Base-by-base conservation (phyloP, 345 rosid genomes). In the Mercurialis annua region DNA sequence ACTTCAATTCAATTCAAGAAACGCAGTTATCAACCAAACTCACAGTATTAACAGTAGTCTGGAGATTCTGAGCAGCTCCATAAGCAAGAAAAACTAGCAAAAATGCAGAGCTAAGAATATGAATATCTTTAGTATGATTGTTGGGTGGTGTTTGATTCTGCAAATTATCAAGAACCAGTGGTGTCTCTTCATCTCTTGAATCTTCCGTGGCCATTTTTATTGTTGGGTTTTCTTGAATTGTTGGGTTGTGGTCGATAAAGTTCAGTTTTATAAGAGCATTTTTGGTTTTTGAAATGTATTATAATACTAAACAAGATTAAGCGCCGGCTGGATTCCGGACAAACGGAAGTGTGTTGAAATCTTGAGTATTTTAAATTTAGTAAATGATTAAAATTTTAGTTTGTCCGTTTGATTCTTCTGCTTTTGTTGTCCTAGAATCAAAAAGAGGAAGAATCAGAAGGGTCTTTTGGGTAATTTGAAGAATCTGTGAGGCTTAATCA, bases 1-100 rank as follows among this genome's bases (percentile, higher is more conserved):
- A 68, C 57, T 21, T 62, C 33, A 68, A 61, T 21, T 62, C 33
- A 34, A 59, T 59, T 59, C 63, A 59, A 59, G 10, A 38, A 21
- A 40, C 49, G 5, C 30, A n/a, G 20, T 2, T 40, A 12, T 60
- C 1, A 42, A 40, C 44, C 15, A 6, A 56, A 80, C 85, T 80
- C 61, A 93, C 97, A 47, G 87, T 74, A 68, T 93, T 90, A 69
- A 93, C 73, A 29, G 90, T 90, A 15, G 89, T 88, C 78, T 93
- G 89, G 18, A 93, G 85, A 81, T 93, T 93, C 84, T 93, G 97
- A 68, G 98, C 97, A 68, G 97, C 98, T 62, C 98, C 98, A 55
- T 78, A 92, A 58, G 97, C 89, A 63, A 82, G 88, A 75, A 92
- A 92, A 65, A 92, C 65, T 58, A 92, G 81, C 73, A 92, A 71